Conservation (phyloP, 352 stramenopile genomes). For the Pythium phragmitis region DNA sequence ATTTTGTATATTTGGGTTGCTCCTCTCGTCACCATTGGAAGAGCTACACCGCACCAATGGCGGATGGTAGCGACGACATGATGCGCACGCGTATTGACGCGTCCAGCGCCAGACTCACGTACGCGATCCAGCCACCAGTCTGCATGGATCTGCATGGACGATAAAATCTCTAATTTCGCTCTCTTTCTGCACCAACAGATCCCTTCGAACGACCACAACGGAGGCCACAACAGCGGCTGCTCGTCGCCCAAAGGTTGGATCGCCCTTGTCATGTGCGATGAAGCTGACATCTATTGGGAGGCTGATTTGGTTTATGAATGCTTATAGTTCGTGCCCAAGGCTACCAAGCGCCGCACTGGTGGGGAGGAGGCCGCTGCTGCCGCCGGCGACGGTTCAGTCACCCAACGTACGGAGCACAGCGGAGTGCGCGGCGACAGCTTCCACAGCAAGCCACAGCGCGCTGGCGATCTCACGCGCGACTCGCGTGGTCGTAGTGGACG, state of each 20-base stretch:
- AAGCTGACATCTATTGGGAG: not conserved
- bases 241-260: constrained; percentile 52
- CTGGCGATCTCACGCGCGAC: constrained; percentile 43
- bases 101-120: constrained; percentile 68
- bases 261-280: not conserved
- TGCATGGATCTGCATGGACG: not conserved
- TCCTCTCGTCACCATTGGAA: constrained; percentile 25
- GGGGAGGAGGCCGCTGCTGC: constrained; percentile 24
- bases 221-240: constrained; percentile 35
- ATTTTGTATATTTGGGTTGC: constrained; percentile 19
- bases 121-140: constrained; percentile 10
- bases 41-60: constrained; percentile 17
- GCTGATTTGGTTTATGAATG: not conserved
- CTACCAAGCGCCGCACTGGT: constrained; percentile 49
- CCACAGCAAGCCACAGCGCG: constrained; percentile 40
- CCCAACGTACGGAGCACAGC: constrained; percentile 15
- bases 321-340: constrained; percentile 73
- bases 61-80: constrained; percentile 40
- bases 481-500: constrained; percentile 25
- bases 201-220: constrained; percentile 44
- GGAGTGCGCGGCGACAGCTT: constrained; percentile 20
- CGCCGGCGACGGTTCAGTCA: constrained; percentile 8
- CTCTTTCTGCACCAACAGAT: constrained; percentile 34
- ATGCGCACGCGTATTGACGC: constrained; percentile 69
- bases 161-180: not conserved